A percentile compares a stretch with the other conserved stretches of the same genome.
Conservation (phyloP, 805 yeast species). For the Suhomyces canberraensis region DNA sequence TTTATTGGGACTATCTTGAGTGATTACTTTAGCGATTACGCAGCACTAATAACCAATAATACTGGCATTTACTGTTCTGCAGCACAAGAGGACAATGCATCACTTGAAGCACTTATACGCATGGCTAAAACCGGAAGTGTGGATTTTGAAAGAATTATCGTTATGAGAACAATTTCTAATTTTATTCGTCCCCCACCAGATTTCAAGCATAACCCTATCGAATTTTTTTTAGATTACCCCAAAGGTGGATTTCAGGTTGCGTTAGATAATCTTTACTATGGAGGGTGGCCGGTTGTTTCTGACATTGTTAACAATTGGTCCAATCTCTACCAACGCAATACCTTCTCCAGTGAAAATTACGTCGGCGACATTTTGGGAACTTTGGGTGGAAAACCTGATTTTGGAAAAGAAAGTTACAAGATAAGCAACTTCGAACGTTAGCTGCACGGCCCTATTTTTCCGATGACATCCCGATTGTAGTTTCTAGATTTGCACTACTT, state of each 20-base stretch:
- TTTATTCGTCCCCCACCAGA: constrained; percentile 52
- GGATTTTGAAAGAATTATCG: constrained; percentile 54
- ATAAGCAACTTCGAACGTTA: too few species aligned
- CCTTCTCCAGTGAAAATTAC: constrained; percentile 47
- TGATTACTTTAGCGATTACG: constrained; percentile 47
- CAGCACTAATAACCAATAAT: constrained; percentile 53
- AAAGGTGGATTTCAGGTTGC: constrained; percentile 54
- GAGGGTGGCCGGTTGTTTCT: constrained; percentile 51
- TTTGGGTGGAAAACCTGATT: constrained; percentile 44
- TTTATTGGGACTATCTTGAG: constrained; percentile 53
- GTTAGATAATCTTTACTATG: constrained; percentile 47
- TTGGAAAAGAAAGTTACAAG: constrained; percentile 23
- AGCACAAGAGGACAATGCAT: constrained; percentile 67
- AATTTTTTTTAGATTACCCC: constrained; percentile 46
- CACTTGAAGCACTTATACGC: constrained; percentile 56
- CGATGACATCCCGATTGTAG: too few species aligned
- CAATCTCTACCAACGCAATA: constrained; percentile 24
- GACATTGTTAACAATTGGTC: constrained; percentile 53
- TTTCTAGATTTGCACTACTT: too few species aligned
- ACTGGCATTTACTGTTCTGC: constrained; percentile 58
- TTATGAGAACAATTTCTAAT: constrained; percentile 61
- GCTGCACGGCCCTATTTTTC: too few species aligned
- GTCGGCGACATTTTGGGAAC: constrained; percentile 61
- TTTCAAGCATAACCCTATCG: constrained; percentile 40
- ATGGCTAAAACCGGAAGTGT: constrained; percentile 51